Percentiles rank a stretch among this genome's conserved stretches.
These are phyloP conservation scores for Debaryomyces psychrophilus DNA, from an alignment of 1,139 yeast genomes.

Conservation along the genomic window DNA sequence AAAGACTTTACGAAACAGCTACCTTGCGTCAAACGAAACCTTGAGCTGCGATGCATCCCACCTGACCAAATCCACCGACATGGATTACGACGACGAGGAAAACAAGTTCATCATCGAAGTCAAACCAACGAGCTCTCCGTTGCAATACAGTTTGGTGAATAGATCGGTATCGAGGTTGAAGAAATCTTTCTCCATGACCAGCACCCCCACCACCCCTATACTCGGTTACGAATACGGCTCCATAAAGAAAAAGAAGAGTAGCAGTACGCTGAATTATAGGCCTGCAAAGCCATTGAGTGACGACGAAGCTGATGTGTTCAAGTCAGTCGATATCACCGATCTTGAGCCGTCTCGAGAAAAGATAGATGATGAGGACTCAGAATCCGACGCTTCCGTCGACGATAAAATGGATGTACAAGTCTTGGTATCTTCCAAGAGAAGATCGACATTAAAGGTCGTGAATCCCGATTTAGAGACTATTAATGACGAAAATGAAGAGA, in stretches of 20 bases:
- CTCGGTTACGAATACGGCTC: slow-evolving; percentile 9
- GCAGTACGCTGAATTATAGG: slow-evolving; percentile 6
- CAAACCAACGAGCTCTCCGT: slow-evolving; percentile 20
- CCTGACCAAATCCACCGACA: not conserved
- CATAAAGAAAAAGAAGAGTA: slow-evolving; percentile 16
- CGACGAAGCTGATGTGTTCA: slow-evolving; percentile 12
- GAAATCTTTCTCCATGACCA: slow-evolving; percentile 28
- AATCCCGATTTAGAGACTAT: slow-evolving; percentile 55
- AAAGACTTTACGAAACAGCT: slow-evolving; percentile 27
- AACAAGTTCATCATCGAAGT: not conserved
- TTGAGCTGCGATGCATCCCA: slow-evolving; percentile 18
- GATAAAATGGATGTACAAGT: slow-evolving; percentile 70
- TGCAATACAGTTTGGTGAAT: slow-evolving; percentile 22
- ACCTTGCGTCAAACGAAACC: slow-evolving; percentile 36
- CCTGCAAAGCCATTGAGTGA: slow-evolving; percentile 3
- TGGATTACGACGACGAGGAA: not conserved
- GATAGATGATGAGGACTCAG: slow-evolving; percentile 16
- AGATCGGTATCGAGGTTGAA: slow-evolving; percentile 27
- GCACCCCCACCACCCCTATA: slow-evolving; percentile 18
- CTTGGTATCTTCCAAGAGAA: slow-evolving; percentile 68
- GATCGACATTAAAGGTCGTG: slow-evolving; percentile 62
- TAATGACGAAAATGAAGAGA: slow-evolving; percentile 17
- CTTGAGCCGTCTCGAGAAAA: not conserved
- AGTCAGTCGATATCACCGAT: slow-evolving; percentile 12
- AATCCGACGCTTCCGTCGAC: slow-evolving; percentile 34